Percentiles rank a stretch among this genome's conserved stretches.
Conservation (phyloP, 257 asterid species). For the Solanum habrochaites region DNA sequence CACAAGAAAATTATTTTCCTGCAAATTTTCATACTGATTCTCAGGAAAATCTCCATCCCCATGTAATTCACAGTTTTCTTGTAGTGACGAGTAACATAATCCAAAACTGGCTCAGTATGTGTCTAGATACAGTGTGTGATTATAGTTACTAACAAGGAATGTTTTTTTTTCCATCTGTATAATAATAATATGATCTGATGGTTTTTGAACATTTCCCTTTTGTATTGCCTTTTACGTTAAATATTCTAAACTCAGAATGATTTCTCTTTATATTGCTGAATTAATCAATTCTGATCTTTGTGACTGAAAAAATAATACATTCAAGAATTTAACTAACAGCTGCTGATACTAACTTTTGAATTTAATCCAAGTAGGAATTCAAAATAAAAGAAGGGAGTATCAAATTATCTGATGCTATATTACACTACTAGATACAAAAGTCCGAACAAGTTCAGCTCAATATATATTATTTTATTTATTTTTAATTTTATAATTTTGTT, state of each 20-base stretch:
- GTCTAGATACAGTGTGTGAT: not conserved
- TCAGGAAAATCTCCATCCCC: too few relatives aligned
- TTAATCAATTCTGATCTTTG: not conserved
- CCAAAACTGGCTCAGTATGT: not conserved
- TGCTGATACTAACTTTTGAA: not conserved
- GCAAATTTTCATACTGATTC: too few relatives aligned
- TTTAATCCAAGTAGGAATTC: not conserved
- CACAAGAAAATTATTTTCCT: too few relatives aligned
- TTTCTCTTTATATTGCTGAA: not conserved
- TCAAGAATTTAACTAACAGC: not conserved
- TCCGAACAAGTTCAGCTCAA: not conserved
- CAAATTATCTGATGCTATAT: not conserved
- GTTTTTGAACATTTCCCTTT: not conserved
- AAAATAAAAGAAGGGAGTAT: not conserved
- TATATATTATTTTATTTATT: too few relatives aligned
- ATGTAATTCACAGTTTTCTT: too few relatives aligned
- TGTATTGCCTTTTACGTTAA: not conserved
- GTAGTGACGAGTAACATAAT: not conserved
- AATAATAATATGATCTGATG: not conserved
- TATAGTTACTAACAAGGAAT: not conserved
- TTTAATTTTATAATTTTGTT: too few relatives aligned
- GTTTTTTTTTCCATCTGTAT: not conserved
- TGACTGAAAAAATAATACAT: not conserved
- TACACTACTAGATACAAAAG: not conserved
- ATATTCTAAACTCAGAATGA: not conserved